Evolutionary conservation across 805 yeast species (phyloP).

Genomic region (Saccharomycopsis fibuligera): DNA sequence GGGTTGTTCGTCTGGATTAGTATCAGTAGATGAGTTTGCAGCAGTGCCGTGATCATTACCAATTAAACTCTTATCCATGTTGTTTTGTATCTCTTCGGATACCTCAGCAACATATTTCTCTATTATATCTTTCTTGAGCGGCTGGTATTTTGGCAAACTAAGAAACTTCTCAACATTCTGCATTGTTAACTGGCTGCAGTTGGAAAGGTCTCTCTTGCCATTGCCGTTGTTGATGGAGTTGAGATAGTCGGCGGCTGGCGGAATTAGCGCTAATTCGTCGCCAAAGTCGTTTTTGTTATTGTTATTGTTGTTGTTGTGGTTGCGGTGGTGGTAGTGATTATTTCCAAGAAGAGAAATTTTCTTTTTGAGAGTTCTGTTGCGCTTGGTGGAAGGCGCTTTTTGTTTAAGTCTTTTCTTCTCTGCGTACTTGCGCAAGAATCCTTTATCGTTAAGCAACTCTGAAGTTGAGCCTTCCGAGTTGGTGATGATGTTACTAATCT

Average conservation of each 20-base stretch:
- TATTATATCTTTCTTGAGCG: conserved; percentile 12
- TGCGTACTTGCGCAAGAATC: conserved; percentile 6
- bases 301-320: no score
- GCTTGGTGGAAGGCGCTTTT: background rate
- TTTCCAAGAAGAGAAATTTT: conserved; percentile 2
- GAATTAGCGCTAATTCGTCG: conserved; percentile 8
- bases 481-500: background rate
- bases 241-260: background rate
- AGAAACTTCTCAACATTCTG: conserved; percentile 14
- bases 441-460: conserved; percentile 3
- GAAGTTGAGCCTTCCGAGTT: background rate
- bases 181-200: conserved; percentile 9
- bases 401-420: conserved; percentile 11
- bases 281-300: background rate
- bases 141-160: conserved; percentile 10
- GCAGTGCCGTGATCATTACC: background rate
- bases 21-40: no score
- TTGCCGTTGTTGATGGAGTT: background rate
- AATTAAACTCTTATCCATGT: background rate
- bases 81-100: conserved; percentile 8
- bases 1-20: background rate
- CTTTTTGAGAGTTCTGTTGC: no score
- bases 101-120: conserved; percentile 15
- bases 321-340: no score
- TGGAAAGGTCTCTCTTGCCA: conserved; percentile 7